Percentiles rank a stretch among this genome's conserved stretches.
Evolutionary conservation across 148 eudicot genomes (phyloP).

Genomic region (Dysphania ambrosioides): DNA sequence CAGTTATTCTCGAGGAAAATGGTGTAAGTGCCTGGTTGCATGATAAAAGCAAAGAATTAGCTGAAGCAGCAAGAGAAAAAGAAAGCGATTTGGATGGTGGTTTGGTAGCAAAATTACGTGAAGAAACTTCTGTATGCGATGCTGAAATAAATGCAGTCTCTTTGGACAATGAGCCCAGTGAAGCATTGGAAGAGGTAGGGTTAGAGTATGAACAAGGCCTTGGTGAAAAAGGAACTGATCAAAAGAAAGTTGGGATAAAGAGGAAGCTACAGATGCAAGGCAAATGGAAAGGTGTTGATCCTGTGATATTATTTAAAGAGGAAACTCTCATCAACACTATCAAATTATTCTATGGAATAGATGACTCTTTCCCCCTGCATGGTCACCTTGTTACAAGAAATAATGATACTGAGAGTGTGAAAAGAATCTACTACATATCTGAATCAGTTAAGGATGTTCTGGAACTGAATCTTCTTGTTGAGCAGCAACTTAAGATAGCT

Average conservation of each 20-base stretch:
- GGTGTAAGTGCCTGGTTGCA: slow-evolving; percentile 21
- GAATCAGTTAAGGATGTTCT: slow-evolving; percentile 73
- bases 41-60: slow-evolving; percentile 15
- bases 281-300: slow-evolving; percentile 94
- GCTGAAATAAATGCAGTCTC: slow-evolving; percentile 37
- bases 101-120: slow-evolving; percentile 31
- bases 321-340: slow-evolving; percentile 53
- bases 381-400: slow-evolving; percentile 88
- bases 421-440: slow-evolving; percentile 90
- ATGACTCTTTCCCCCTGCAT: slow-evolving; percentile 63
- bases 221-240: slow-evolving; percentile 26
- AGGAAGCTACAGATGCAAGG: slow-evolving; percentile 87
- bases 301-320: slow-evolving; percentile 70
- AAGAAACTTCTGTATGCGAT: slow-evolving; percentile 31
- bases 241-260: slow-evolving; percentile 47
- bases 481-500: slow-evolving; percentile 91
- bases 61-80: slow-evolving; percentile 31
- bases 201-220: slow-evolving; percentile 36
- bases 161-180: slow-evolving; percentile 35
- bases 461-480: slow-evolving; percentile 68
- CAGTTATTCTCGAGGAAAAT: slow-evolving; percentile 49
- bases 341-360: slow-evolving; percentile 77
- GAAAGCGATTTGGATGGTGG: slow-evolving; percentile 27
- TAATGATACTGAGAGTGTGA: slow-evolving; percentile 71
- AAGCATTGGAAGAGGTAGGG: slow-evolving; percentile 37